Evolutionary conservation across 768 basidiomycete species (phyloP).

Genomic region (Boletus subcaerulescens): DNA sequence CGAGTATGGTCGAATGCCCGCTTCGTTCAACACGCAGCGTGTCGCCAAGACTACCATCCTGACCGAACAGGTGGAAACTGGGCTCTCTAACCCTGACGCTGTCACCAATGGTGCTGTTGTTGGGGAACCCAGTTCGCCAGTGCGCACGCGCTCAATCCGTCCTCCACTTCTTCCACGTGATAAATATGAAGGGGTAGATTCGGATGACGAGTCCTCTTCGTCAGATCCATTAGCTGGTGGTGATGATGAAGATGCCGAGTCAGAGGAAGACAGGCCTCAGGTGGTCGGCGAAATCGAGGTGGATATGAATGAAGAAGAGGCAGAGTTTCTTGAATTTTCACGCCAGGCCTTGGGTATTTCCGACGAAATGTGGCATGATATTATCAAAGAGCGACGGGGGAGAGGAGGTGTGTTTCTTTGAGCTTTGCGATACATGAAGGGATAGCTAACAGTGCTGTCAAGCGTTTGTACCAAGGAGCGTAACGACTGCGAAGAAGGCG

Average conservation of each 20-base stretch:
- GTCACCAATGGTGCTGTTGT: conserved; percentile 3
- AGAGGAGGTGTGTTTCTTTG: conserved; percentile 68
- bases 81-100: conserved; percentile 2
- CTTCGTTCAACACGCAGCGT: conserved; percentile 72
- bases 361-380: conserved; percentile 87
- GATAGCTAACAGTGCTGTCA: conserved; percentile 7
- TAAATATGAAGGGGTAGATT: conserved; percentile 88
- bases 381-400: conserved; percentile 70
- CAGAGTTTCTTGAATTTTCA: conserved; percentile 94
- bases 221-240: conserved; percentile 43
- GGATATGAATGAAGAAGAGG: conserved; percentile 91
- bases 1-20: conserved; percentile 88
- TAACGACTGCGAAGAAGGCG: conserved; percentile 1
- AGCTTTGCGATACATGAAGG: background rate
- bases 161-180: conserved; percentile 79
- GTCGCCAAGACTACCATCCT: conserved; percentile 47
- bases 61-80: conserved; percentile 38
- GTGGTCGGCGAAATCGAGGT: conserved; percentile 82
- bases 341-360: conserved; percentile 86
- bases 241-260: conserved; percentile 52
- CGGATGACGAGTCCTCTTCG: conserved; percentile 82
- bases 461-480: conserved; percentile 59
- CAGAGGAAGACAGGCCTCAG: conserved; percentile 80
- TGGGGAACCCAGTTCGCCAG: conserved; percentile 11
- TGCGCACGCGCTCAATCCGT: conserved; percentile 51